Base-by-base conservation (phyloP, 75 land plant genomes). In the Cryptomeria japonica region DNA sequence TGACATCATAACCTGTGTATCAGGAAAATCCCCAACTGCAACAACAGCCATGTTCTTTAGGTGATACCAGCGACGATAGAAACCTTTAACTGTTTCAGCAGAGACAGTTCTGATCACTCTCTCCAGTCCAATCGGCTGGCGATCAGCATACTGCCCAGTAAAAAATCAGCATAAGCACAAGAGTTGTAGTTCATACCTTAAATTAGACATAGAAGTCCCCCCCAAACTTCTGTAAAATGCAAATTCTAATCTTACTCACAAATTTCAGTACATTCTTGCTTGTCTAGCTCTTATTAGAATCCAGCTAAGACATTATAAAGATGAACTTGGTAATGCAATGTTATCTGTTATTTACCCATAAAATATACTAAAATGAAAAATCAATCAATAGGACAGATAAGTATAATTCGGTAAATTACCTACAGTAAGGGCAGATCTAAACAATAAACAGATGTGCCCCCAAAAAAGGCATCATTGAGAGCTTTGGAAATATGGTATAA, bases 81-180 rank as follows among this genome's bases (percentile, higher is more conserved):
- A 98, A 9, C 92, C 83, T 87, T 94, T 93, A 72, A 96, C 99
- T 75, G 91, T 87, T 75, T 97, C 91, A 78, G 93, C 87, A 85
- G 95, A 87, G 44, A 96, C 99, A 3, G 92, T 95, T 58, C 94
- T 89, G 37, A 98, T 98, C 22, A 97, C 97, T 87, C 96, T 97
- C 83, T 98, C 99, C 72, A 94, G 88, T 46, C 99, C 99, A 95
- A 98, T 98, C 28, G 99, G 99, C 87, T 93, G 92, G 16, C 99
- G 92, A 14, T 97, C 97, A 84, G 97, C 99, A 92, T 98, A 98
- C 99, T 98, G 94, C 16, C 87, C 93, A 89, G 68, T 44, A 61
- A 38, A 79, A 41, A 25, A 90, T 15, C 19, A 83, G 80, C 28
- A 64, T 38, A 56, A 70, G 85, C 34, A 85, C 16, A 39, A 68